Evolutionary conservation across 2,329 filamentous ascomycete species (phyloP), one percentile per base, ranked within the genome.

Genomic region (Amesomyces nigricolor): DNA sequence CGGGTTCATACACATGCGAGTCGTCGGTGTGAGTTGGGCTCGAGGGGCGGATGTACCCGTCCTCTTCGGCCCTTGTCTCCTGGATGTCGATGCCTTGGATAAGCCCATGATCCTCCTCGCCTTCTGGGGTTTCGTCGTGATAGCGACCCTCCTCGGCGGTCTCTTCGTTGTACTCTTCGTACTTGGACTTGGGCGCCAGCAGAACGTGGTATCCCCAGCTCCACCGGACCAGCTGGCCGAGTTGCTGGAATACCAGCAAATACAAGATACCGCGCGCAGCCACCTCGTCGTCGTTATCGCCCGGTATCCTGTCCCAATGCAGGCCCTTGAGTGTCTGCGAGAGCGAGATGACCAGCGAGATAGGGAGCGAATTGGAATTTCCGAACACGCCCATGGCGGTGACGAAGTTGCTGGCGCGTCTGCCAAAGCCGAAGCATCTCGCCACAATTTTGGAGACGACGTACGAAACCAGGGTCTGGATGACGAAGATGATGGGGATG

Each of bases 141-240:
- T 84, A 85, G 57, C 82, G 76, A 14, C 86, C 81, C 72, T 80
- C 78, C 63, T 83, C 81, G 16, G 73, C 66, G 13, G 75, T 70
- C 56, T 81, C 73, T 35, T 78, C 65, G 48, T 81, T 77, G 56
- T 88, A 85, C 51, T 88, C 83, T 11, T 79, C 75, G 65, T 89
- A 89, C 59, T 81, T 81, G 47, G 86, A 83, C 62, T 89, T 87
- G 16, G 92, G 90, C 16, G 91, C 91, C n/a, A 99, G 77, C 16
- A 99, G 78, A 38, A 97, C 86, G 65, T 96, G 91, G 71, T 96
- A 97, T 10, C 94, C 94, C 94, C 94, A 99, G 60, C 89, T 96
- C 94, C 94, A 99, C 57, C 94, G 83, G 17, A 99, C 86, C 26
- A 97, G 77, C 72, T 99, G 94, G 19, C 94, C 94, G 3, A 99